Base-by-base conservation (phyloP, 139 green algal species). In the Tetraselmis striata region DNA sequence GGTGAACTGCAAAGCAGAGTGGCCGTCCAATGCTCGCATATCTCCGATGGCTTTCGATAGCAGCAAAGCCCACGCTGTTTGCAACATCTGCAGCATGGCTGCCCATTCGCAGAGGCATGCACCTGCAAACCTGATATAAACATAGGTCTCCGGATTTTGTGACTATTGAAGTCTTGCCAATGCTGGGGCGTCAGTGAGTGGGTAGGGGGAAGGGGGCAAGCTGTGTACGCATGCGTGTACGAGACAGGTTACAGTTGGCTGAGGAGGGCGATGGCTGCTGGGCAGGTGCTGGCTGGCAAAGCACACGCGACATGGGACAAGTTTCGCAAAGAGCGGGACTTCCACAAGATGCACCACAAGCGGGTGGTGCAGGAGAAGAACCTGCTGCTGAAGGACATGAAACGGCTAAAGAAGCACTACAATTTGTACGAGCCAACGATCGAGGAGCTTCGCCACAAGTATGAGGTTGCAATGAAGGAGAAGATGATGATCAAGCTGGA, bases 271-370 rank as follows among this genome's bases (percentile, higher is more conserved):
- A n/a, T n/a, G n/a, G n/a, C n/a, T n/a, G n/a, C n/a, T n/a, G n/a
- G n/a, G n/a, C 77, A 80, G 23, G 30, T 27, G 31, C 2, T 85
- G 18, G 75, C 87, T 0, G 78, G 59, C 58, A 87, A 92, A 59
- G 86, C 89, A 30, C 86, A 79, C 30, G 80, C 78, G 18, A 90
- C 83, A 5, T 92, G 90, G 87, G 89, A 92, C 80, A 92, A 90
- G 79, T 94, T 97, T 82, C 82, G 91, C 28, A 96, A 96, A 83
- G 94, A 97, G 92, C 88, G 94, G 0, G 94, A 97, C 85, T 94
- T 95, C 80, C 94, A 97, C 80, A 86, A 92, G 58, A 95, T 97
- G 93, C 94, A 97, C 81, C 93, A 97, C 90, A 96, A 95, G 87
- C 90, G 94, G 23, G 90, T 97, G 77, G 87, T 86, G 29, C 94